phyloP scores from a whole-genome alignment of 129 eudicot species.

The Flaveria bidentis region DNA sequence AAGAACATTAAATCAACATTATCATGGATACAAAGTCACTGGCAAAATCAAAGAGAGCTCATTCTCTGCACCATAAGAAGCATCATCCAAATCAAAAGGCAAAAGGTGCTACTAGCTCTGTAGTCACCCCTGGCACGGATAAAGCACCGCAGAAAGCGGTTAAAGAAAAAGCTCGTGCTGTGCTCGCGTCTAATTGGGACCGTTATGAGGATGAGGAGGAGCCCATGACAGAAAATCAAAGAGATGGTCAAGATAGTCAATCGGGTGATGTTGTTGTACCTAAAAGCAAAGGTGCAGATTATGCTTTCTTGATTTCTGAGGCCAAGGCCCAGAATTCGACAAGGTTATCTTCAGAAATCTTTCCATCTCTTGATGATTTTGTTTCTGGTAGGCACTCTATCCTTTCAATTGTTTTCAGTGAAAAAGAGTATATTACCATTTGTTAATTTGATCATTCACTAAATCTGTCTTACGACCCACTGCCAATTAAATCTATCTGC shows the following conservation, averaged over 20 bases:
- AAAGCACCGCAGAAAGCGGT: conserved; percentile 42
- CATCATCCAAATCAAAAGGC: conserved; percentile 57
- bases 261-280: conserved; percentile 51
- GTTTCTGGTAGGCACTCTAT: conserved; percentile 47
- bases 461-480: too few species aligned
- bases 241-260: conserved; percentile 34
- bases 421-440: neutral
- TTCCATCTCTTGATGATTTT: conserved; percentile 55
- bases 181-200: conserved; percentile 87
- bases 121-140: conserved; percentile 24
- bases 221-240: conserved; percentile 33
- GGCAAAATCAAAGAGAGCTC: conserved; percentile 95
- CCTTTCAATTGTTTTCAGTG: conserved; percentile 10
- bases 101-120: conserved; percentile 45
- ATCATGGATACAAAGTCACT: conserved; percentile 80
- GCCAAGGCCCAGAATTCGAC: conserved; percentile 60
- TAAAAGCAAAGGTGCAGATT: conserved; percentile 90
- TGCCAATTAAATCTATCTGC: neutral
- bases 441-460: neutral
- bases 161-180: conserved; percentile 35
- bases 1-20: conserved; percentile 12
- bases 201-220: conserved; percentile 64
- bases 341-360: conserved; percentile 27
- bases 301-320: conserved; percentile 65
- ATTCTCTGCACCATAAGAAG: conserved; percentile 69